These are phyloP conservation scores for Cladosporium sphaerospermum DNA, from an alignment of 2,329 filamentous ascomycete genomes.

Conservation along the genomic window DNA sequence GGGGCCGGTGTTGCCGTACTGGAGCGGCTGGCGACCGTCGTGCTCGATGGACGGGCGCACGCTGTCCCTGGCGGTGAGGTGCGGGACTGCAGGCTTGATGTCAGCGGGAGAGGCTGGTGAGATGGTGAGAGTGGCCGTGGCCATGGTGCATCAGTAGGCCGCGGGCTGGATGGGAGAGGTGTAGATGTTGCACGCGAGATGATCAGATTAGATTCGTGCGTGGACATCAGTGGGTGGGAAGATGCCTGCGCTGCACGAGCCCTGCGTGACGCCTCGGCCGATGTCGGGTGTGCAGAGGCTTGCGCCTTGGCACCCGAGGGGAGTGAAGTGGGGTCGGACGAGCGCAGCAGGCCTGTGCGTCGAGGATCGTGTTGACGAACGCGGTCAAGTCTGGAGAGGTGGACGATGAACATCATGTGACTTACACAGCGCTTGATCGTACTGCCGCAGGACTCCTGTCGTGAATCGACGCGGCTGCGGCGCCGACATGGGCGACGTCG, in stretches of 20 bases:
- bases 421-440: no score
- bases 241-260: constrained; percentile 2
- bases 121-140: constrained; percentile 12
- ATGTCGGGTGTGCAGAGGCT: constrained; percentile 7
- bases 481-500: background rate
- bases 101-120: constrained; percentile 10
- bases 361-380: no score
- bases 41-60: background rate
- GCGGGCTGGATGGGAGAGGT: constrained; percentile 10
- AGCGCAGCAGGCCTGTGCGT: no score
- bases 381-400: no score
- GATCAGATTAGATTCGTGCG: constrained; percentile 24
- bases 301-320: constrained; percentile 2
- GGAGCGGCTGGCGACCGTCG: background rate
- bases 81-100: constrained; percentile 13
- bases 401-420: no score
- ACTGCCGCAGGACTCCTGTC: no score
- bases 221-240: constrained; percentile 1
- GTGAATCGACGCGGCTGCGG: background rate
- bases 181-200: constrained; percentile 16
- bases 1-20: background rate
- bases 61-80: background rate
- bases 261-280: constrained; percentile 2
- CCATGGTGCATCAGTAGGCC: constrained; percentile 12
- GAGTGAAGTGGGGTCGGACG: background rate